Base-by-base conservation (phyloP, 1,284 basidiomycete genomes). In the Ceratobasidium sp. region DNA sequence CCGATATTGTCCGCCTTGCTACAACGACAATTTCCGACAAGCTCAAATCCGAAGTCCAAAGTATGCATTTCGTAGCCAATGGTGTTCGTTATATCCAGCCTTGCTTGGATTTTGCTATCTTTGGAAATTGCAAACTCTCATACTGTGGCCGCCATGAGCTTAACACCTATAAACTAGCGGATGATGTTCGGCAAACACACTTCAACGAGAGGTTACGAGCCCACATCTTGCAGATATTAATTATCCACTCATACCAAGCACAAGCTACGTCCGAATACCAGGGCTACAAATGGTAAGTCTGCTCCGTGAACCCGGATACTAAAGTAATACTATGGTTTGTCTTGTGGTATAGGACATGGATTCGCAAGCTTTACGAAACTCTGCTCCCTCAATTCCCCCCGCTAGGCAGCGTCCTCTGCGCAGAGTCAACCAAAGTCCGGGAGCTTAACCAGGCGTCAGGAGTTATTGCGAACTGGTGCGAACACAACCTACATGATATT, bases 141-240 rank as follows among this genome's bases (percentile, higher is more conserved):
- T 23, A 59, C 30, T 77, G 74, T 41, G 64, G 65, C 3, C 52
- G 64, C 33, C 52, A 67, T 7, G 64, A 77, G 18, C 35, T 67
- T n/a, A 44, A 60, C 16, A 77, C 65, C n/a, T 27, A 12, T n/a
- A 20, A 10, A n/a, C 23, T 67, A n/a, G 30, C 74, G 16, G 44
- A 38, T 2, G 41, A 67, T 0, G 16, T 59, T 30, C 54, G 74
- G 18, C 74, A 77, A 50, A 12, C 7, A 14, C 38, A 27, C 27
- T 77, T 59, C 41, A 77, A 77, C n/a, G 38, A 27, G 35, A 41
- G 74, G 10, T 33, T 66, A 23, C 75, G 75, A 35, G 75, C 64
- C 7, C 55, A 67, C 20, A 59, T 77, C 41, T 18, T 77, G 18
- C 75, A 77, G 23, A 67, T 77, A 4, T 35, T 46, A 18, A 59